Conservation (phyloP, 495 filamentous ascomycete species). For the Penicillium silybi region DNA sequence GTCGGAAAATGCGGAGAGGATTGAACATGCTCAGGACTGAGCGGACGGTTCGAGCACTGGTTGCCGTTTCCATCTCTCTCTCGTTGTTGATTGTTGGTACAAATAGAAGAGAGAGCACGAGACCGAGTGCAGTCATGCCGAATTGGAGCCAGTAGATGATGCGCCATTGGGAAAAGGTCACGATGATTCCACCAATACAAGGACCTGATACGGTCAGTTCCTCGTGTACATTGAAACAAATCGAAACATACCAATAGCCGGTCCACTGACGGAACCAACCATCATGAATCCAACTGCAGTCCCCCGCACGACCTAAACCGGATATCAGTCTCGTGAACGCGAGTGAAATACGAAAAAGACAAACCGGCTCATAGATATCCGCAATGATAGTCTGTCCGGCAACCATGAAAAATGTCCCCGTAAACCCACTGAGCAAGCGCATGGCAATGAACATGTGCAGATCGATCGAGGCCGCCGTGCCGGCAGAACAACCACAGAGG, state of each 20-base stretch:
- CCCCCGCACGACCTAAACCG: slow-evolving; percentile 46
- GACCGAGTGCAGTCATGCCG: slow-evolving; percentile 43
- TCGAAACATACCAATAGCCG: slow-evolving; percentile 49
- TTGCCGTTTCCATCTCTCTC: background rate
- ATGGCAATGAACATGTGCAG: slow-evolving; percentile 41
- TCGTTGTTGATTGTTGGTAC: slow-evolving; percentile 32
- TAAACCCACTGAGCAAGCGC: slow-evolving; percentile 38
- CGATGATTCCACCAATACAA: slow-evolving; percentile 49
- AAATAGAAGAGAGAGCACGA: slow-evolving; percentile 35
- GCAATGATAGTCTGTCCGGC: slow-evolving; percentile 44
- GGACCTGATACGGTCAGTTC: slow-evolving; percentile 28
- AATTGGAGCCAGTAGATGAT: slow-evolving; percentile 58
- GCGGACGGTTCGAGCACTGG: slow-evolving; percentile 2
- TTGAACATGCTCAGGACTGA: slow-evolving; percentile 33
- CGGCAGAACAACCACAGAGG: slow-evolving; percentile 32
- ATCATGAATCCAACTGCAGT: slow-evolving; percentile 54
- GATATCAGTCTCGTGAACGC: background rate
- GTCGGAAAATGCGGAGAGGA: slow-evolving; percentile 33
- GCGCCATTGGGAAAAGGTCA: slow-evolving; percentile 53
- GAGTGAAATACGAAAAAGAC: background rate
- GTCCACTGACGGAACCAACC: slow-evolving; percentile 51
- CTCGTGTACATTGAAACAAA: background rate
- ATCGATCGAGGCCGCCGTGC: slow-evolving; percentile 29
- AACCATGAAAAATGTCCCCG: slow-evolving; percentile 46
- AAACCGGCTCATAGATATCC: slow-evolving; percentile 45